Conservation (phyloP, 306 rosid genomes). For the Quercus suber region DNA sequence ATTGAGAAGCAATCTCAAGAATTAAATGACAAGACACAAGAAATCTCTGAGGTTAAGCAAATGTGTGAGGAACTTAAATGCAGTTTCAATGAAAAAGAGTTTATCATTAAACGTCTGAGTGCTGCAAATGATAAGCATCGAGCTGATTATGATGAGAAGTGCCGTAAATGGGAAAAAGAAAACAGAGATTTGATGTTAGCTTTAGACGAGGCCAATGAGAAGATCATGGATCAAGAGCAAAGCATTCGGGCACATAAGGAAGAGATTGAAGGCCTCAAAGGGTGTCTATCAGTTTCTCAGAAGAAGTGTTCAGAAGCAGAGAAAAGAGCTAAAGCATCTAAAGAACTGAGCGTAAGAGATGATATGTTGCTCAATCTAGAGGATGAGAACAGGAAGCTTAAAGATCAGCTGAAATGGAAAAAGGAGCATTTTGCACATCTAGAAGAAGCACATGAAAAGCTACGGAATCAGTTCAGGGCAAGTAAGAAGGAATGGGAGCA, state of each 20-base stretch:
- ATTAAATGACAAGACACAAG: conserved; percentile 45
- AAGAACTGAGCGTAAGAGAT: conserved; percentile 53
- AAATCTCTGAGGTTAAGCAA: conserved; percentile 20
- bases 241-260: conserved; percentile 31
- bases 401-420: conserved; percentile 82
- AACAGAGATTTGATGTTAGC: conserved; percentile 43
- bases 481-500: conserved; percentile 61
- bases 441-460: conserved; percentile 65
- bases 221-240: conserved; percentile 49
- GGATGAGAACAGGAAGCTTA: conserved; percentile 49
- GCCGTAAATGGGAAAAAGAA: conserved; percentile 39
- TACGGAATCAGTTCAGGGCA: conserved; percentile 37
- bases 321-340: conserved; percentile 30
- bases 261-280: conserved; percentile 58
- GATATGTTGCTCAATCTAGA: conserved; percentile 38
- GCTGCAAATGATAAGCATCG: conserved; percentile 57
- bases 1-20: conserved; percentile 58
- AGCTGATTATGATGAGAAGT: conserved; percentile 45
- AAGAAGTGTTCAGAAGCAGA: conserved; percentile 43
- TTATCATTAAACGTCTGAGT: conserved; percentile 46
- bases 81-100: conserved; percentile 41
- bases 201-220: conserved; percentile 60
- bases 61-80: conserved; percentile 41
- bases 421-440: conserved; percentile 74
- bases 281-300: conserved; percentile 40